A percentile compares a stretch with the other conserved stretches of the same genome.
Conservation (phyloP, 306 rosid species). For the Neltuma alba region DNA sequence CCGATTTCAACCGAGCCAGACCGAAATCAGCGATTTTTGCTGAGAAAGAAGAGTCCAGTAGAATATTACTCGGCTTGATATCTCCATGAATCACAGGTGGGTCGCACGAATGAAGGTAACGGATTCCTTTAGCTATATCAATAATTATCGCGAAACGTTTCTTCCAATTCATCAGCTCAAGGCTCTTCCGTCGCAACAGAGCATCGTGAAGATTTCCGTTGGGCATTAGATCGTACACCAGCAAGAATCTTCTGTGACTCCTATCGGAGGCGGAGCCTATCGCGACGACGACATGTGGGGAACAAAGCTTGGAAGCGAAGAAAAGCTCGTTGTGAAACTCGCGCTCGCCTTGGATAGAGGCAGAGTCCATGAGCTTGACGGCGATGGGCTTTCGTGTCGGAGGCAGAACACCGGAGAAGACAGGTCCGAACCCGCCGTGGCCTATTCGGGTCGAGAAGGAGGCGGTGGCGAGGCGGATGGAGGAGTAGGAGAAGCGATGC, state of each 20-base stretch:
- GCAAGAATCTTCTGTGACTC: slow-evolving; percentile 55
- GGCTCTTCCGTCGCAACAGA: slow-evolving; percentile 49
- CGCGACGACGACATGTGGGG: slow-evolving; percentile 42
- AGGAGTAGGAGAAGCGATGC: slow-evolving; percentile 66
- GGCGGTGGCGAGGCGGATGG: slow-evolving; percentile 83
- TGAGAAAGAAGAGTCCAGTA: slow-evolving; percentile 55
- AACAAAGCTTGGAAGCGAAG: slow-evolving; percentile 64
- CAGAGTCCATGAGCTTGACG: slow-evolving; percentile 84
- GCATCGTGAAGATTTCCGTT: slow-evolving; percentile 74
- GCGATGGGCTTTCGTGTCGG: slow-evolving; percentile 57
- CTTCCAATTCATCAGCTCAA: slow-evolving; percentile 62
- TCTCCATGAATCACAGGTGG: slow-evolving; percentile 91
- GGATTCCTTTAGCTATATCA: slow-evolving; percentile 58
- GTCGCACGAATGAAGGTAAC: slow-evolving; percentile 68
- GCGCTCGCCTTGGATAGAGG: slow-evolving; percentile 84
- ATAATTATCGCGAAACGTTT: slow-evolving; percentile 44
- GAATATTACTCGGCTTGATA: slow-evolving; percentile 85
- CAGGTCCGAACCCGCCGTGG: slow-evolving; percentile 93
- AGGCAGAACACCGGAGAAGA: slow-evolving; percentile 62
- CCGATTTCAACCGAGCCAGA: slow-evolving; percentile 68
- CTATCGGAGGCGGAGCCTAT: slow-evolving; percentile 59
- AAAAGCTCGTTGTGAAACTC: slow-evolving; percentile 94
- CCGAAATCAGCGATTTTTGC: slow-evolving; percentile 87
- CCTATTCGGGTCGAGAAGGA: slow-evolving; percentile 86
- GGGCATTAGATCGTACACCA: slow-evolving; percentile 63